Evolutionary conservation across 352 stramenopile genomes (phyloP).

Genomic region (Elongisporangium anandrum): DNA sequence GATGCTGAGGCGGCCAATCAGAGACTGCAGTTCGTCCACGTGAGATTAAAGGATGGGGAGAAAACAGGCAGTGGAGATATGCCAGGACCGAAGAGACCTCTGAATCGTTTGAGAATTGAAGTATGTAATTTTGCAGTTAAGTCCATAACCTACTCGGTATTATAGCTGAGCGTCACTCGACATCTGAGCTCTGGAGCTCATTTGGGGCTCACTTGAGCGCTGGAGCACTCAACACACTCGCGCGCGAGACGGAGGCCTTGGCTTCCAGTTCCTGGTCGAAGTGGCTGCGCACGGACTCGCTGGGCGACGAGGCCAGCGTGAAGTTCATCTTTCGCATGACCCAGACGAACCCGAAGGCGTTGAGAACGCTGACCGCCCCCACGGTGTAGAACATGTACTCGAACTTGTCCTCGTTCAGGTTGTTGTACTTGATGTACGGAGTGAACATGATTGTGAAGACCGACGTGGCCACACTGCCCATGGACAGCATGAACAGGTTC

Average conservation of each 20-base stretch:
- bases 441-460: conserved; percentile 67
- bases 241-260: too few species aligned
- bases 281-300: neutral
- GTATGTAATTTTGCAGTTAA: too few species aligned
- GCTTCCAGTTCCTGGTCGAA: neutral
- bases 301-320: conserved; percentile 22
- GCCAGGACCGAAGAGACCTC: too few species aligned
- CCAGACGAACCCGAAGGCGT: conserved; percentile 41
- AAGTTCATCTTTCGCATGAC: conserved; percentile 61
- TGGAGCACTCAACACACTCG: neutral
- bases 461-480: conserved; percentile 54
- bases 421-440: conserved; percentile 35
- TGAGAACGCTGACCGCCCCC: conserved; percentile 35
- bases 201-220: neutral
- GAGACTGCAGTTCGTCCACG: neutral
- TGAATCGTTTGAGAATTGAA: too few species aligned
- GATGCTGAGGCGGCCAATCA: neutral
- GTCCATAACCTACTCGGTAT: too few species aligned
- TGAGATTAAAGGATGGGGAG: neutral
- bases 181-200: too few species aligned
- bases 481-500: conserved; percentile 55
- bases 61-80: neutral
- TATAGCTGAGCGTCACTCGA: too few species aligned
- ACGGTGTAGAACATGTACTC: conserved; percentile 75
- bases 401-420: conserved; percentile 58